Evolutionary conservation across 1,284 basidiomycete species (phyloP).

Genomic region (Fistulinella cinereoalba): DNA sequence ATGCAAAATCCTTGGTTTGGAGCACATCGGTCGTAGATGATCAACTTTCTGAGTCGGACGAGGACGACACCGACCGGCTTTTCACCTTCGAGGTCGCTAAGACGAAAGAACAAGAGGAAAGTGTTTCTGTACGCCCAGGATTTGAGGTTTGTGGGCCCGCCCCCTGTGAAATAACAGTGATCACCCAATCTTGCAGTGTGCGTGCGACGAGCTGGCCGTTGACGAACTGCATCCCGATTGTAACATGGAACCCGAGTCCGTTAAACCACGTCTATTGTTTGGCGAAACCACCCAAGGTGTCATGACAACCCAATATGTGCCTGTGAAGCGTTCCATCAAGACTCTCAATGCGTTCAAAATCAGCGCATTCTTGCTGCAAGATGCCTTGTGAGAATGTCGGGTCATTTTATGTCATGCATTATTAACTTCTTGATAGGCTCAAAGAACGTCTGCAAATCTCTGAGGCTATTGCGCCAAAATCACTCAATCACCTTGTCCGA

Average conservation of each 20-base stretch:
- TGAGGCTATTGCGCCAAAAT: slow-evolving; percentile 25
- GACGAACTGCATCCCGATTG: slow-evolving; percentile 19
- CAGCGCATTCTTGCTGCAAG: slow-evolving; percentile 15
- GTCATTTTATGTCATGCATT: not conserved
- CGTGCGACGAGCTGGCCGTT: not conserved
- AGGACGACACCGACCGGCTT: slow-evolving; percentile 44
- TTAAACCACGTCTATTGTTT: slow-evolving; percentile 31
- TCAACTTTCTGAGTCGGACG: too few relatives aligned
- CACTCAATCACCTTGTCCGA: slow-evolving; percentile 32
- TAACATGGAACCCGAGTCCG: slow-evolving; percentile 19
- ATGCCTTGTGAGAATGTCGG: slow-evolving; percentile 18
- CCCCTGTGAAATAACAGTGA: too few relatives aligned
- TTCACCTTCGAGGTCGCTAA: slow-evolving; percentile 56
- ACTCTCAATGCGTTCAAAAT: slow-evolving; percentile 5
- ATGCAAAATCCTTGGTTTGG: too few relatives aligned
- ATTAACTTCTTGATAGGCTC: slow-evolving; percentile 22
- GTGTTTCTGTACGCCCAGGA: slow-evolving; percentile 40
- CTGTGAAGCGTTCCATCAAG: slow-evolving; percentile 13
- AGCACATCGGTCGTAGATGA: too few relatives aligned
- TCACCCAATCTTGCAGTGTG: too few relatives aligned
- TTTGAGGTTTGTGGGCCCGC: too few relatives aligned
- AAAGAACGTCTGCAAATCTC: slow-evolving; percentile 30
- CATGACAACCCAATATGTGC: slow-evolving; percentile 29
- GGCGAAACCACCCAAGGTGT: slow-evolving; percentile 38
- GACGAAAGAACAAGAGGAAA: slow-evolving; percentile 57